Base-by-base conservation (phyloP, 2,329 filamentous ascomycete genomes). In the Rutstroemia sp. region DNA sequence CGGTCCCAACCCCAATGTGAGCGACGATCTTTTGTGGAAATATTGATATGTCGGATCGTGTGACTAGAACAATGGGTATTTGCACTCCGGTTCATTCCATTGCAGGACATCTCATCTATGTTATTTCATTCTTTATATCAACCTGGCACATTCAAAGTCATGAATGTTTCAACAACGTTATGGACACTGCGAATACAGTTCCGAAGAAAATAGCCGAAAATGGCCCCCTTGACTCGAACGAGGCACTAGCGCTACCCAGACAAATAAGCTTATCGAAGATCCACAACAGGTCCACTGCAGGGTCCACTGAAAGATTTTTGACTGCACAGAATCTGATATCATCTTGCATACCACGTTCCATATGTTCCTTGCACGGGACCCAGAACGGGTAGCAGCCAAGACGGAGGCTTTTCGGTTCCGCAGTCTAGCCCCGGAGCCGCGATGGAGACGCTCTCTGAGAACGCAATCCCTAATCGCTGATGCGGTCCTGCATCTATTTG, bases 261-360 rank as follows among this genome's bases (percentile, higher is more conserved):
- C 18, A 5, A 25, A 45, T 45, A 51, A 51, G 53, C 47, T 56
- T 56, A 51, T 56, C 47, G 47, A 45, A 51, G 53, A 14, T 37
- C 53, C 53, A 56, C 47, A 51, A 42, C 39, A 44, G 25, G 30
- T 49, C 27, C 19, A 46, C 19, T 27, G 25, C 39, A 4, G 19
- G 19, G n/a, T 18, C 12, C n/a, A 47, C 19, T 7, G 16, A 38
- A 14, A 44, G 25, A 50, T 25, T 56, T 56, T 51, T 8, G 19
- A 6, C 18, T 42, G n/a, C 27, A 44, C 18, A 51, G 27, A 12
- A 18, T 56, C 47, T 56, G 53, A 56, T 56, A 56, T 56, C 53
- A 56, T 56, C 47, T 38, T 56, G 53, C 53, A 56, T 30, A 55
- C 30, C 12, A 18, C 19, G n/a, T 16, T n/a, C 8, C 3, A 19